These are phyloP conservation scores for Camelina hispida DNA, from an alignment of 345 rosid genomes.

Conservation along the genomic window DNA sequence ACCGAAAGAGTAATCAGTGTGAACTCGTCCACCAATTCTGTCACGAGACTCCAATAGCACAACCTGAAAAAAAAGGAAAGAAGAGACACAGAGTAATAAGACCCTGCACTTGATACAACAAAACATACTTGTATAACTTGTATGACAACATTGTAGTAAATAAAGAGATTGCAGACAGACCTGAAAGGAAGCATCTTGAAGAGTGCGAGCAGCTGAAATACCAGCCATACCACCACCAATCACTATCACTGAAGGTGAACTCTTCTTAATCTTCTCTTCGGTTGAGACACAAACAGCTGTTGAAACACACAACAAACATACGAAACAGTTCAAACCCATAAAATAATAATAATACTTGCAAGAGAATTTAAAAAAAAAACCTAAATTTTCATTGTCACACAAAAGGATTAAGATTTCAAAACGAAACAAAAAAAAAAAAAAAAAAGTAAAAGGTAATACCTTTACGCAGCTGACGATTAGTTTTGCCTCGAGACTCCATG, in stretches of 20 bases:
- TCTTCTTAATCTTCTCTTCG: conserved; percentile 51
- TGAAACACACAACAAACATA: conserved; percentile 22
- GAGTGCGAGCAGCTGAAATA: conserved; percentile 89
- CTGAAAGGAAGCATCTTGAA: conserved; percentile 87
- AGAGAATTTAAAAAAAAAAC: background rate
- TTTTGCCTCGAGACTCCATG: conserved; percentile 71
- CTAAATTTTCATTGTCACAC: background rate
- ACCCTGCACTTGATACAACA: background rate
- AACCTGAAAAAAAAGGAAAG: conserved; percentile 55
- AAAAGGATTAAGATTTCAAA: background rate
- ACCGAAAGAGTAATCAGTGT: conserved; percentile 85
- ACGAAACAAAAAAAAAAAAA: background rate
- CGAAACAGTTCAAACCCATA: conserved; percentile 3
- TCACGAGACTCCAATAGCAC: conserved; percentile 83
- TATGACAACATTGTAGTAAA: conserved; percentile 1
- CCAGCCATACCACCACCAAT: conserved; percentile 95
- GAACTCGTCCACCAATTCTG: conserved; percentile 86
- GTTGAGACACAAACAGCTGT: conserved; percentile 52
- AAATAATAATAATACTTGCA: background rate
- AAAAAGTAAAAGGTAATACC: conserved; percentile 48
- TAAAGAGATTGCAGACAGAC: conserved; percentile 42
- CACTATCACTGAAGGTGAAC: conserved; percentile 81
- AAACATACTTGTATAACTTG: background rate
- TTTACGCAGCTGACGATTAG: conserved; percentile 69
- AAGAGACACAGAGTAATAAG: conserved; percentile 15